Evolutionary conservation across 225 moss, liverwort and hornwort genomes (phyloP), one percentile per base, ranked within the genome.

Genomic region (Sphagnum tenellum): DNA sequence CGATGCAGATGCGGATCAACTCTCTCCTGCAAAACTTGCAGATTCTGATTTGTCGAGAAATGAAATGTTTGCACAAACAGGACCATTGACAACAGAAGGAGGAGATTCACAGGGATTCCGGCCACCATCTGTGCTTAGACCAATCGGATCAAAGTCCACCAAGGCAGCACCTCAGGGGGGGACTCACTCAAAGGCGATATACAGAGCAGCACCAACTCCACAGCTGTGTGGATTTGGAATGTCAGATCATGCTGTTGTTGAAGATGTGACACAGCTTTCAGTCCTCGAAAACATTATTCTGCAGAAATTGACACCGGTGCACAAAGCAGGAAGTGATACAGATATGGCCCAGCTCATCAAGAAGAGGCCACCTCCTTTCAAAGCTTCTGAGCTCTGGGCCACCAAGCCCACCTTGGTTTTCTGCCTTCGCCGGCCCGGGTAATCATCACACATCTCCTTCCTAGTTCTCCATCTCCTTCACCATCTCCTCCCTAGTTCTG

Each of bases 381-480:
- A 80, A 64, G 96, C 85, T 12, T 66, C 75, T 5, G 81, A 80
- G 13, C 67, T 96, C 3, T 92, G 92, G 66, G 64, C 66, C 45
- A 67, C 79, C 52, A 79, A 77, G 56, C 71, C 96, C 5, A 90
- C 89, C 29, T 76, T 96, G 12, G 67, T 92, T 55, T 78, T 88
- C 61, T 89, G 92, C 82, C 73, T 92, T 71, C 92, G 96, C 47
- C 89, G 96, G 13, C 85, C 90, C 5, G 96, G 96, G 96, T 96
- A 82, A 9, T 67, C 44, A 7, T 29, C 29, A 29, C 29, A 29
- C 29, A 29, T 29, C 29, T 29, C 29, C 29, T 29, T 29, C 29
- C 29, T 29, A 29, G 29, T 29, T 29, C 29, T 29, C 29, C 29
- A 29, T 29, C 29, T 29, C 29, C 29, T 29, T 29, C 29, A 0